Conservation (phyloP, 495 filamentous ascomycete species). For the Hypomontagnella submonticulosa region DNA sequence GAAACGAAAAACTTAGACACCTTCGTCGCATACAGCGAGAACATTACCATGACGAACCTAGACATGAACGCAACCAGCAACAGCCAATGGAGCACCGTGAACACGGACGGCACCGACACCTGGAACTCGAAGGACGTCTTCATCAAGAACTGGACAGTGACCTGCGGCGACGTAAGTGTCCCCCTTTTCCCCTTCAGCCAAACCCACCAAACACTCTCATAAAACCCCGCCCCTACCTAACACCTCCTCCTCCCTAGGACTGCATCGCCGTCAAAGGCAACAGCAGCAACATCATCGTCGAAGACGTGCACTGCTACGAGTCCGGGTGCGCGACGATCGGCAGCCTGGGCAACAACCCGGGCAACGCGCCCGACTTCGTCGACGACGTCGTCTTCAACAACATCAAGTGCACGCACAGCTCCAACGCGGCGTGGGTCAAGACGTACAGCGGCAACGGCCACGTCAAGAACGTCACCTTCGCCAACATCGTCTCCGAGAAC, state of each 20-base stretch:
- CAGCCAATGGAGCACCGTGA: slow-evolving; percentile 51
- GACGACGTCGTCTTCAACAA: slow-evolving; percentile 55
- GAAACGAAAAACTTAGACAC: slow-evolving; percentile 41
- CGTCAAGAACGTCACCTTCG: slow-evolving; percentile 64
- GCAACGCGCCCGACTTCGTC: slow-evolving; percentile 49
- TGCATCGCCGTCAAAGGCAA: slow-evolving; percentile 71
- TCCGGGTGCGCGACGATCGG: slow-evolving; percentile 53
- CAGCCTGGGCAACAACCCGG: slow-evolving; percentile 51
- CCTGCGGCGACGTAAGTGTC: slow-evolving; percentile 52
- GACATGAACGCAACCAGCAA: slow-evolving; percentile 53
- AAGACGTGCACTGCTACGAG: slow-evolving; percentile 55
- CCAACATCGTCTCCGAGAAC: slow-evolving; percentile 59
- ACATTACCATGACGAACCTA: slow-evolving; percentile 59
- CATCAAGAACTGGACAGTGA: slow-evolving; percentile 57
- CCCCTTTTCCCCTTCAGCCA: background rate
- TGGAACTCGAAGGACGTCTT: slow-evolving; percentile 56
- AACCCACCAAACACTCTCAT: background rate
- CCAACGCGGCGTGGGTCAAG: slow-evolving; percentile 67
- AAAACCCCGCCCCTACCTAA: background rate
- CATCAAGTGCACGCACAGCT: slow-evolving; percentile 57
- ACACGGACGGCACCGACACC: slow-evolving; percentile 57
- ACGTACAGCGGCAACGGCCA: slow-evolving; percentile 61
- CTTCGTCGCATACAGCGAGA: slow-evolving; percentile 55
- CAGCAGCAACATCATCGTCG: slow-evolving; percentile 60
- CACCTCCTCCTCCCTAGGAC: slow-evolving; percentile 52